Conservation (phyloP, 202 grass and related monocot species). For the Schoenoplectus tabernaemontani region DNA sequence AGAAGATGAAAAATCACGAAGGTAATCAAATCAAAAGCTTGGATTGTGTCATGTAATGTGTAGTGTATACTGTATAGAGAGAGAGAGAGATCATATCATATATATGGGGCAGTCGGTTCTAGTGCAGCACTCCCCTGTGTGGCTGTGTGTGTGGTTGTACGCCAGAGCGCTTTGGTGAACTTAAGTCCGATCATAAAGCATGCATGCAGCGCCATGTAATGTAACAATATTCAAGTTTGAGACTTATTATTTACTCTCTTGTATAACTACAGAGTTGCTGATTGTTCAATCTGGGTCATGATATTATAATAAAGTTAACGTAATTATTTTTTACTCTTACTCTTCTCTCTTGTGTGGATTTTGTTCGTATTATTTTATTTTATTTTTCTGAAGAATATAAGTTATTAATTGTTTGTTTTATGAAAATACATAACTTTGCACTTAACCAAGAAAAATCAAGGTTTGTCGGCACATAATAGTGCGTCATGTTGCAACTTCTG, state of each 20-base stretch:
- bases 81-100: neutral
- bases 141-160: neutral
- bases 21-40: neutral
- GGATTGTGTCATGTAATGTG: neutral
- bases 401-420: neutral
- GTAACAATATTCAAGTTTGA: constrained; percentile 1
- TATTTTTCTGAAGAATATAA: neutral
- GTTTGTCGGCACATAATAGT: neutral
- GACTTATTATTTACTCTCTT: neutral
- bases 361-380: neutral
- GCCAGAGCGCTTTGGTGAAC: neutral
- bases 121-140: constrained; percentile 6
- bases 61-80: neutral
- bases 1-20: neutral
- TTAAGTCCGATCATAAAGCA: neutral
- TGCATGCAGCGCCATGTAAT: neutral
- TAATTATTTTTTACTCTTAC: neutral
- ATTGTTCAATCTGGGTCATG: neutral
- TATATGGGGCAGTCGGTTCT: neutral
- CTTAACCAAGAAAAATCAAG: neutral
- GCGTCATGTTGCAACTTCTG: neutral
- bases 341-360: neutral
- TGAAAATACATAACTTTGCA: neutral
- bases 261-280: neutral
- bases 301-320: constrained; percentile 4